Base-by-base conservation (phyloP, 306 rosid genomes). In the Dryas drummondii region DNA sequence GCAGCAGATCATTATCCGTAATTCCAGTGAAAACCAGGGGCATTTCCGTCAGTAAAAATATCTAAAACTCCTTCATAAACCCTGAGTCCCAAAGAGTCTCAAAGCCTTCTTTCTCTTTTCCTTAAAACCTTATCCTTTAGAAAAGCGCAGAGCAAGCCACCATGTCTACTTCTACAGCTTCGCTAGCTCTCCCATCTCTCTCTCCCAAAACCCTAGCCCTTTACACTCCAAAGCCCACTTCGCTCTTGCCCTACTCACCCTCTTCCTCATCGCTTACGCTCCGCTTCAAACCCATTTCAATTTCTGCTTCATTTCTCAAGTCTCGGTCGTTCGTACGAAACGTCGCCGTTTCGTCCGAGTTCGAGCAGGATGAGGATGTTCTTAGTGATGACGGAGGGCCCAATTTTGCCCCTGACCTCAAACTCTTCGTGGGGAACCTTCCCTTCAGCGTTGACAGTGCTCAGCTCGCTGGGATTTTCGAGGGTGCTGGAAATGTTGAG, bases 401-500 rank as follows among this genome's bases (percentile, higher is more conserved):
- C 6, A 59, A 56, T 41, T 90, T 77, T 87, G 32, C 89, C 50
- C 78, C 91, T 5, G 96, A 88, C 75, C 88, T 79, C 16, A 87
- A 91, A 46, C 84, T 96, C 79, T 92, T 92, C 41, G 97, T 96
- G 9, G 99, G 97, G 2, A 92, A 96, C 78, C 92, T 92, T 72
- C 97, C 99, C 26, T 96, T 96, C 80, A 84, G 9, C 4, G 86
- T 77, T 3, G 99, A 92, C 82, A 94, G 99, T 68, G 90, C 96
- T 6, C 88, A 92, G 78, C 93, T 96, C 26, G 98, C 97, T n/a
- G 90, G 85, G 2, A 67, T 96, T 42, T 96, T 96, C 48, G 91
- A 82, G 54, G 76, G 75, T 46, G 88, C 93, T 40, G 99, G 97
- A n/a, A 80, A 74, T 76, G 99, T 96, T 5, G 87, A 92, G 76